Percentiles rank a stretch among this genome's conserved stretches.
phyloP scores from a whole-genome alignment of 225 moss, liverwort and hornwort genomes.

The Bryum argenteum region DNA sequence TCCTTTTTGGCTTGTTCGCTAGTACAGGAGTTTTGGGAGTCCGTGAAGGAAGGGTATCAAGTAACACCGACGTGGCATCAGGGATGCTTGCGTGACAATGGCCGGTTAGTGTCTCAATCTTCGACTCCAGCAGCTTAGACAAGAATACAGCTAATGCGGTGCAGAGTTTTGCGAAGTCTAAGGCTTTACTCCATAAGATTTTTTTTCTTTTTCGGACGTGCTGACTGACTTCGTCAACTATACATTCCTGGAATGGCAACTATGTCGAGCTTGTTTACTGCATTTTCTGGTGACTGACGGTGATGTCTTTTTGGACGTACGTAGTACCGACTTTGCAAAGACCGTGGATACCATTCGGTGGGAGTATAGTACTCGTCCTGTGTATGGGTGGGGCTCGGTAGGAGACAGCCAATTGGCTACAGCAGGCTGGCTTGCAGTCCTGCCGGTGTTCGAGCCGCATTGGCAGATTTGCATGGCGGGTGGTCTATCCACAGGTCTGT shows the following conservation, averaged over 20 bases:
- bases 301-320: conserved; percentile 5
- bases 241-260: background rate
- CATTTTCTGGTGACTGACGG: background rate
- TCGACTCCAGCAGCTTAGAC: background rate
- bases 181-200: conserved; percentile 7
- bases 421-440: conserved; percentile 93
- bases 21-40: conserved; percentile 73
- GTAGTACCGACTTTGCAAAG: conserved; percentile 64
- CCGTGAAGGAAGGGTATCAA: conserved; percentile 90
- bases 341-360: conserved; percentile 61
- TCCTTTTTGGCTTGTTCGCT: background rate
- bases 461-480: conserved; percentile 99
- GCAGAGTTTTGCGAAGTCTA: background rate
- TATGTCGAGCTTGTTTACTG: background rate
- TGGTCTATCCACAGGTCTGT: conserved; percentile 86
- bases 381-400: conserved; percentile 85
- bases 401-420: conserved; percentile 73
- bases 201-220: conserved; percentile 12
- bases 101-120: conserved; percentile 45
- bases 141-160: background rate
- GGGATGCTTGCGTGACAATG: conserved; percentile 75
- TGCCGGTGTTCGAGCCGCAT: conserved; percentile 89
- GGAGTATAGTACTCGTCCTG: conserved; percentile 86
- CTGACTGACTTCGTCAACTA: conserved; percentile 11
- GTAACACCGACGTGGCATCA: conserved; percentile 95